Evolutionary conservation across 345 rosid species (phyloP).

Genomic region (Arabidopsis arenosa): DNA sequence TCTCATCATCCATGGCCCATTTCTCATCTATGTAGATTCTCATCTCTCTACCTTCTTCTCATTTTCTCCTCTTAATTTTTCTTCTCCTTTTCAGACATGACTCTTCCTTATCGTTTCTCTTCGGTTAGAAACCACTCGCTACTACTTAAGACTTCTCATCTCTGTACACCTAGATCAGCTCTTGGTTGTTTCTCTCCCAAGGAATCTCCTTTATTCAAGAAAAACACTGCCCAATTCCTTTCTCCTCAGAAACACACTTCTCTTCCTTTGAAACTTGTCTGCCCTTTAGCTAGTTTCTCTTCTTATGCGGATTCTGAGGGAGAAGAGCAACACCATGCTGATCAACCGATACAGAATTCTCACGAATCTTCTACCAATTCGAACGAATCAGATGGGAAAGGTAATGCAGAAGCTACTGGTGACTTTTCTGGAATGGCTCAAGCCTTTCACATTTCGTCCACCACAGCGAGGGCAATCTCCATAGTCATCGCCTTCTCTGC

Average conservation of each 20-base stretch:
- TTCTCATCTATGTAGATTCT: slow-evolving; percentile 39
- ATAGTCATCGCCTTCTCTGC: slow-evolving; percentile 73
- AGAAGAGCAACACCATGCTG: slow-evolving; percentile 50
- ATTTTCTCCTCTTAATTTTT: slow-evolving; percentile 27
- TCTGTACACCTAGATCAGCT: slow-evolving; percentile 51
- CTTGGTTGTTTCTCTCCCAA: slow-evolving; percentile 39
- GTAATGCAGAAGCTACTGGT: slow-evolving; percentile 38
- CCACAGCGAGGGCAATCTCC: slow-evolving; percentile 69
- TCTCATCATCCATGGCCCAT: slow-evolving; percentile 41
- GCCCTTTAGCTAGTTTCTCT: slow-evolving; percentile 70
- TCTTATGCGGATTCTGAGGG: slow-evolving; percentile 75
- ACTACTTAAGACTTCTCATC: slow-evolving; percentile 48
- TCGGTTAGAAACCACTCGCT: slow-evolving; percentile 57
- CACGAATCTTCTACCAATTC: slow-evolving; percentile 29
- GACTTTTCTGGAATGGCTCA: slow-evolving; percentile 76
- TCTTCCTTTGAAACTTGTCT: slow-evolving; percentile 44
- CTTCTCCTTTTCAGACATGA: slow-evolving; percentile 51
- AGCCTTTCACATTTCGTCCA: slow-evolving; percentile 79
- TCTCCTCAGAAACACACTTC: slow-evolving; percentile 46
- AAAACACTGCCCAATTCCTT: slow-evolving; percentile 34
- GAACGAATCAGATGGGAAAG: slow-evolving; percentile 37
- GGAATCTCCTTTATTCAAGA: slow-evolving; percentile 47
- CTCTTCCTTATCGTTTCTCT: slow-evolving; percentile 65
- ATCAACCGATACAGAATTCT: slow-evolving; percentile 47
- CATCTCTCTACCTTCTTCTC: slow-evolving; percentile 43